phyloP scores from a whole-genome alignment of 495 filamentous ascomycete genomes.

The Zalerion maritima region DNA sequence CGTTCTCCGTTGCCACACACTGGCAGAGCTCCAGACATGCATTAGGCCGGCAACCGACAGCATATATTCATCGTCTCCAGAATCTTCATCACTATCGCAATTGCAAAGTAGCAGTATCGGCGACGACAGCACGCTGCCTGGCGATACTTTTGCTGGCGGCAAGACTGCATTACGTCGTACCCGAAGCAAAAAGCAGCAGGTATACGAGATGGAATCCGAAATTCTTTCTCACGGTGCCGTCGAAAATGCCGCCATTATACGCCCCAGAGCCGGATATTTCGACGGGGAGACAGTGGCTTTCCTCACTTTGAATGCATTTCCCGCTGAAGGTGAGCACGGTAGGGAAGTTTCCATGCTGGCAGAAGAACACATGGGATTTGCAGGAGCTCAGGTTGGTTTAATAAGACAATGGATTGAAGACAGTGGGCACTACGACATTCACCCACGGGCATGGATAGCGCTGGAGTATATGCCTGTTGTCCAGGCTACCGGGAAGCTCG shows the following conservation, averaged over 20 bases:
- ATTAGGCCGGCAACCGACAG: no score
- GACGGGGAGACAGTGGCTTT: constrained; percentile 30
- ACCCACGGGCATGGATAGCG: constrained; percentile 27
- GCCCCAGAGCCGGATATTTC: constrained; percentile 30
- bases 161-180: no score
- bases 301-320: constrained; percentile 18
- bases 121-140: no score
- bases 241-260: constrained; percentile 25
- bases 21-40: constrained; percentile 25
- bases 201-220: no score
- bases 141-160: no score
- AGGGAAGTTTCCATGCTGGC: constrained; percentile 21
- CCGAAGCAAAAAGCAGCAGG: no score
- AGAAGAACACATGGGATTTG: constrained; percentile 21
- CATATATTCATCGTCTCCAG: no score
- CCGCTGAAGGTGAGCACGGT: constrained; percentile 11
- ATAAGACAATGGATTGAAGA: constrained; percentile 19
- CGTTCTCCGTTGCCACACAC: constrained; percentile 24
- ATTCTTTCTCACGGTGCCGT: no score
- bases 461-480: constrained; percentile 30
- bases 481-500: constrained; percentile 18
- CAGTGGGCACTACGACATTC: constrained; percentile 11
- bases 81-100: no score
- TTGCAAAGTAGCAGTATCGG: no score
- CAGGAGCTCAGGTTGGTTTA: constrained; percentile 19